Evolutionary conservation across 106 monocot genomes (phyloP).

Genomic region (Dendrobium catenatum): DNA sequence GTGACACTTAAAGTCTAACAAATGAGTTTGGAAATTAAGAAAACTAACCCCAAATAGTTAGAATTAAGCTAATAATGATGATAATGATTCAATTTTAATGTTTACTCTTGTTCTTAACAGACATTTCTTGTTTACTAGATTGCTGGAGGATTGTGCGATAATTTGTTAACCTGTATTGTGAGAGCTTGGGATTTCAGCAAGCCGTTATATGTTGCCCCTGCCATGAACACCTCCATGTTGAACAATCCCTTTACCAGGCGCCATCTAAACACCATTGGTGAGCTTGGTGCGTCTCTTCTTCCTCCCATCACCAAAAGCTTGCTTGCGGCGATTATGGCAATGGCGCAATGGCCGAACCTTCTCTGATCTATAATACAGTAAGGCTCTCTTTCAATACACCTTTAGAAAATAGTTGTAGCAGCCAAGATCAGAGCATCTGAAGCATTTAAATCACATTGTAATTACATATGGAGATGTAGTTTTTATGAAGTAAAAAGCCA

Average conservation of each 20-base stretch:
- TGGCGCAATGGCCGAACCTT: conserved; percentile 93
- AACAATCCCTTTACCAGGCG: conserved; percentile 72
- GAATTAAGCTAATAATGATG: no score
- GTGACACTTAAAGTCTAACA: no score
- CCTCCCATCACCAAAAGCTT: conserved; percentile 65
- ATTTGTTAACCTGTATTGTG: conserved; percentile 81
- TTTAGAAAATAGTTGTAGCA: background rate
- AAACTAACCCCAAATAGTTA: no score
- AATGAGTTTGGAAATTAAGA: no score
- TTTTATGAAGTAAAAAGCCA: no score
- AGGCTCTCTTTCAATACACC: conserved; percentile 23
- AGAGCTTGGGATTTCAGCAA: conserved; percentile 92
- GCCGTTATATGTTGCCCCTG: conserved; percentile 85
- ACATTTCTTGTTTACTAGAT: no score
- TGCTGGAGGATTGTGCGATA: conserved; percentile 74
- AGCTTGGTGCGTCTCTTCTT: conserved; percentile 53
- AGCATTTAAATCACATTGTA: background rate
- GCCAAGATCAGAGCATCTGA: background rate
- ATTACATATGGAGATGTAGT: no score
- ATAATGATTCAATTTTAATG: no score
- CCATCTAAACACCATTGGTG: conserved; percentile 40
- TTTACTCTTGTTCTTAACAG: no score
- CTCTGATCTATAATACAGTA: conserved; percentile 44
- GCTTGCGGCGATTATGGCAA: conserved; percentile 85
- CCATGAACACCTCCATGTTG: conserved; percentile 99